Conservation (phyloP, 1,284 basidiomycete species). For the Thelephora terrestris region DNA sequence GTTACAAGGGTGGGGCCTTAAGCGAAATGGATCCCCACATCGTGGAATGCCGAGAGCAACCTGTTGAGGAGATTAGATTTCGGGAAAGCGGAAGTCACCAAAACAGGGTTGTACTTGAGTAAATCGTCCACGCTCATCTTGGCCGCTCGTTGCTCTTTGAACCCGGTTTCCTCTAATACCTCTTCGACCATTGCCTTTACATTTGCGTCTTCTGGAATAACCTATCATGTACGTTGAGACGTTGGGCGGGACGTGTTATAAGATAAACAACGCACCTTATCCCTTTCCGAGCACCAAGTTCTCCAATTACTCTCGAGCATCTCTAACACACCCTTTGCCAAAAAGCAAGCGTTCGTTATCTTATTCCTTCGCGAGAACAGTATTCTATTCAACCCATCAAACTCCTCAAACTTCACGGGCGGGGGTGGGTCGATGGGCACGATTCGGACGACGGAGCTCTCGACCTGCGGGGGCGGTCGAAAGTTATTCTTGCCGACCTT, state of each 20-base stretch:
- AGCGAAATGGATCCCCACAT: slow-evolving; percentile 75
- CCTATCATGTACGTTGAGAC: slow-evolving; percentile 9
- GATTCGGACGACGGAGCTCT: slow-evolving; percentile 86
- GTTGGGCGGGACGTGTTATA: neutral
- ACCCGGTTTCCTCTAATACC: slow-evolving; percentile 59
- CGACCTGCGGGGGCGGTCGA: slow-evolving; percentile 91
- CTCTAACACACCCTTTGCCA: slow-evolving; percentile 88
- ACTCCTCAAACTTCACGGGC: slow-evolving; percentile 93
- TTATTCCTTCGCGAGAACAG: slow-evolving; percentile 90
- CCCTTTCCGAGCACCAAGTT: slow-evolving; percentile 86
- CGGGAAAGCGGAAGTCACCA: neutral
- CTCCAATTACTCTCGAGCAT: slow-evolving; percentile 93
- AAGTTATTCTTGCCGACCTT: slow-evolving; percentile 96
- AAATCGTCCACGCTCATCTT: slow-evolving; percentile 79
- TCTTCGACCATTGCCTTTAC: slow-evolving; percentile 72
- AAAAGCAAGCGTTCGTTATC: slow-evolving; percentile 79
- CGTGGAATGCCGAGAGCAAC: slow-evolving; percentile 71
- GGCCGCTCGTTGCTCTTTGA: slow-evolving; percentile 60
- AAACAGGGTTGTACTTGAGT: slow-evolving; percentile 40
- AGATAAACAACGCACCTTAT: slow-evolving; percentile 40
- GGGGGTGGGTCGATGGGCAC: slow-evolving; percentile 93
- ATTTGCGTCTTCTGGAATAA: slow-evolving; percentile 53
- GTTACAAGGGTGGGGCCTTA: slow-evolving; percentile 18
- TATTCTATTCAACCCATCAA: slow-evolving; percentile 90
- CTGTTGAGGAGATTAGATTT: slow-evolving; percentile 21